phyloP scores from a whole-genome alignment of 2,329 filamentous ascomycete genomes.

The Botryotinia convoluta region DNA sequence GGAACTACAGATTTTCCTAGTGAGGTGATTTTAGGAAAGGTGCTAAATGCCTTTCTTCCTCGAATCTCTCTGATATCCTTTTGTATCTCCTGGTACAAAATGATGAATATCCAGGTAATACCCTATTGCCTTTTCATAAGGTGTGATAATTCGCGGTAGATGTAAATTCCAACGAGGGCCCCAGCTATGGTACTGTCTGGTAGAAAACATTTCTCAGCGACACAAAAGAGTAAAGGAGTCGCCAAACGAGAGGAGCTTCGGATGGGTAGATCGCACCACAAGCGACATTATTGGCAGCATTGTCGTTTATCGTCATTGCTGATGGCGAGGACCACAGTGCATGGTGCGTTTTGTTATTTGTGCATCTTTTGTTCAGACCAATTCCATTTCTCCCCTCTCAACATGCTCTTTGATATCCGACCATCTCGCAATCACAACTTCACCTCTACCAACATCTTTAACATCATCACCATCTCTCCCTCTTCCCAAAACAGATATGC shows the following conservation, averaged over 20 bases:
- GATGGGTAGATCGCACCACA: not conserved
- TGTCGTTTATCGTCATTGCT: not conserved
- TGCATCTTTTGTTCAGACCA: slow-evolving; percentile 28
- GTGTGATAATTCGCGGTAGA: too few species aligned
- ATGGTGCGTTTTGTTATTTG: not conserved
- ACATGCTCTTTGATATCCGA: slow-evolving; percentile 40
- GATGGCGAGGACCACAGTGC: too few species aligned
- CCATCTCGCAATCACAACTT: slow-evolving; percentile 37
- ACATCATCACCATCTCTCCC: slow-evolving; percentile 63
- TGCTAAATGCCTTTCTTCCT: not conserved
- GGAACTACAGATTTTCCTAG: not conserved
- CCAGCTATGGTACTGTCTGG: too few species aligned
- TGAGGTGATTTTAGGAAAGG: not conserved
- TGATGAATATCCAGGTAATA: not conserved
- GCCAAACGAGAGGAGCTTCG: not conserved
- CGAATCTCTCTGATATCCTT: not conserved
- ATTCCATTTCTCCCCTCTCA: slow-evolving; percentile 24
- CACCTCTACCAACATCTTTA: slow-evolving; percentile 47
- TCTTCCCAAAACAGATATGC: slow-evolving; percentile 75
- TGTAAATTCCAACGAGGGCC: not conserved
- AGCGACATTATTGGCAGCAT: not conserved
- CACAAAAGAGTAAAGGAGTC: not conserved
- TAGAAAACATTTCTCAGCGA: not conserved
- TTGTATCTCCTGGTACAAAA: not conserved
- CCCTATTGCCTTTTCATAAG: too few species aligned